Base-by-base conservation (phyloP, 306 rosid genomes). In the Acacia acuminata region DNA sequence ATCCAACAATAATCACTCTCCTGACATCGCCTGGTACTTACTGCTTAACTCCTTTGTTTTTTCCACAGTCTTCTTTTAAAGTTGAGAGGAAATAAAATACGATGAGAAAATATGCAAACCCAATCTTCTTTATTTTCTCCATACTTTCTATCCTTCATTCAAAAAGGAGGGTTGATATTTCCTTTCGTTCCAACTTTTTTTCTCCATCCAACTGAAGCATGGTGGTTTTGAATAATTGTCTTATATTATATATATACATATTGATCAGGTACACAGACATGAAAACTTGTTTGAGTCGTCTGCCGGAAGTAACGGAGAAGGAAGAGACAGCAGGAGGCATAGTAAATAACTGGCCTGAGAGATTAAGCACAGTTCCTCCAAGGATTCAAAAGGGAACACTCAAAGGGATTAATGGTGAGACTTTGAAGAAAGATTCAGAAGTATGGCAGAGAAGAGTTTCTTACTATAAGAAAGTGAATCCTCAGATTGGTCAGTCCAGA, bases 271-370 rank as follows among this genome's bases (percentile, higher is more conserved):
- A 91, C 74, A 88, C 92, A 3, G 88, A 91, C 20, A 84, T 94
- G 96, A 87, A 85, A 71, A 86, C 90, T 71, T 91, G 98, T 86
- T 86, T 94, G 84, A 92, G 84, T 77, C 91, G 90, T 43, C 77
- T 92, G 25, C 97, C 98, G 16, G 82, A 91, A 58, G 98, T 93
- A 64, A 79, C 91, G 1, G 56, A 71, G 69, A 78, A 78, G 8
- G 82, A 85, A 63, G 91, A 91, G 78, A 88, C 84, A 47, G 90
- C 98, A 1, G 97, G 98, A 7, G 94, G 97, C 16, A 71, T 68
- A 51, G 53, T 93, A 83, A 78, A 79, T 10, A 91, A 86, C 10
- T 93, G 98, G 98, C 97, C 98, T 4, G 74, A 82, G 24, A 90
- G 98, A 42, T 73, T 91, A 38, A 82, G 81, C 78, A 81, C 91